Evolutionary conservation across 2,329 filamentous ascomycete genomes (phyloP).

Genomic region (Cladorrhinum sp.): DNA sequence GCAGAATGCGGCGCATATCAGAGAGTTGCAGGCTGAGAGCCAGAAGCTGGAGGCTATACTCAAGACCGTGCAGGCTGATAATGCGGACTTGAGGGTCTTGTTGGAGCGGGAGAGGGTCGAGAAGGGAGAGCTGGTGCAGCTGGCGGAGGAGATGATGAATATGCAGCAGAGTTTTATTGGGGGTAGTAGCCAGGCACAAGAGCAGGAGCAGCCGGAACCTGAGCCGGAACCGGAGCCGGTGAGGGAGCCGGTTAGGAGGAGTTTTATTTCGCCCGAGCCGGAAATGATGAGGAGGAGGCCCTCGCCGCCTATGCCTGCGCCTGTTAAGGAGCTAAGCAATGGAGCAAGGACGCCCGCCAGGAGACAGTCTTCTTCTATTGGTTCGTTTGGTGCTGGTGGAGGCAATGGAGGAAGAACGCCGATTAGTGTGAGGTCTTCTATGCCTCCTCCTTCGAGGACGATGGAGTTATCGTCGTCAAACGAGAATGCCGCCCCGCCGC

Average conservation of each 20-base stretch:
- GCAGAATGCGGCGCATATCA: slow-evolving; percentile 63
- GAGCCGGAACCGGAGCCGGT: slow-evolving; percentile 30
- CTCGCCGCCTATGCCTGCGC: background rate
- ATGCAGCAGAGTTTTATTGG: slow-evolving; percentile 48
- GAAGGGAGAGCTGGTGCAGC: slow-evolving; percentile 76
- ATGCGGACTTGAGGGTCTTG: slow-evolving; percentile 60
- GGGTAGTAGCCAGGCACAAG: background rate
- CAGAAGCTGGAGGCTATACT: slow-evolving; percentile 73
- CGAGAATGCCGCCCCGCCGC: slow-evolving; percentile 3
- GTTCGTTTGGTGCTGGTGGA: background rate
- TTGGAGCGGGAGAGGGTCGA: slow-evolving; percentile 75
- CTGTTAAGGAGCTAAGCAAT: background rate
- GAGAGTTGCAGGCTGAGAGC: slow-evolving; percentile 69
- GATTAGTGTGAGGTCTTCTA: background rate
- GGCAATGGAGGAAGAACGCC: background rate
- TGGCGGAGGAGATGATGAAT: slow-evolving; percentile 80
- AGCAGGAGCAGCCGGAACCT: slow-evolving; percentile 2
- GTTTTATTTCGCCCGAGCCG: background rate
- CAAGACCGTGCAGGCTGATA: slow-evolving; percentile 65
- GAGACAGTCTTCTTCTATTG: slow-evolving; percentile 12
- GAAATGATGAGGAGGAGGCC: background rate
- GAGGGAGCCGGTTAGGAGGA: background rate
- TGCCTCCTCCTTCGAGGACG: slow-evolving; percentile 2
- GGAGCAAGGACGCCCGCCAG: slow-evolving; percentile 18
- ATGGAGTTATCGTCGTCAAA: too few relatives aligned